Evolutionary conservation across 129 eudicot genomes (phyloP).

Genomic region (Artemisia argyi): DNA sequence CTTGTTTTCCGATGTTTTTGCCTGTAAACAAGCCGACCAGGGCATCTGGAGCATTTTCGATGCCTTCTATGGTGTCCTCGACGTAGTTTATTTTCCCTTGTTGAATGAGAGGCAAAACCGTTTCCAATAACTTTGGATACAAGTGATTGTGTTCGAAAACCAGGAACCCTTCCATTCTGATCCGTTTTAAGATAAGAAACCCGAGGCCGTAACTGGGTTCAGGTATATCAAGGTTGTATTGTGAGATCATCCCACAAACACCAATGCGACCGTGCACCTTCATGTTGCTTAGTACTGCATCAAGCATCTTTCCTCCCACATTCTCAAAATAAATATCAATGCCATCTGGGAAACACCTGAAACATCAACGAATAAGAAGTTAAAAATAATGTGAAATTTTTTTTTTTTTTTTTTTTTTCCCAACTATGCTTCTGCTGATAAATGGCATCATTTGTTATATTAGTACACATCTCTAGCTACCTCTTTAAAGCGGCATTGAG

Average conservation of each 20-base stretch:
- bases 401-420: neutral
- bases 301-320: slow-evolving; percentile 33
- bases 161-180: slow-evolving; percentile 18
- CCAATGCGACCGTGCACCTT: slow-evolving; percentile 18
- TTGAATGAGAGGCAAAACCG: slow-evolving; percentile 24
- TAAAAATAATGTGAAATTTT: neutral
- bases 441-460: neutral
- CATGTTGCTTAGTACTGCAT: slow-evolving; percentile 28
- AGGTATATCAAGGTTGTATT: slow-evolving; percentile 20
- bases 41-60: slow-evolving; percentile 22
- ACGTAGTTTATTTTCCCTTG: slow-evolving; percentile 16
- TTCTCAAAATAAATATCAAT: slow-evolving; percentile 29
- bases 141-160: slow-evolving; percentile 17
- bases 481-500: slow-evolving; percentile 52
- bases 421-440: neutral
- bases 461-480: slow-evolving; percentile 35
- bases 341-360: slow-evolving; percentile 25
- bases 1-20: slow-evolving; percentile 23
- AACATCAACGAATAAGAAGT: neutral
- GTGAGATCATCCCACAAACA: slow-evolving; percentile 30
- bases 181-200: slow-evolving; percentile 1
- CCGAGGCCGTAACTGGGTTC: neutral
- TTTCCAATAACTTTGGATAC: slow-evolving; percentile 19
- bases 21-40: slow-evolving; percentile 27
- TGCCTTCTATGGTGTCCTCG: slow-evolving; percentile 27